Percentiles rank a stretch among this genome's conserved stretches.
phyloP scores from a whole-genome alignment of 768 basidiomycete genomes.

The Pleurotus tuber-regium region DNA sequence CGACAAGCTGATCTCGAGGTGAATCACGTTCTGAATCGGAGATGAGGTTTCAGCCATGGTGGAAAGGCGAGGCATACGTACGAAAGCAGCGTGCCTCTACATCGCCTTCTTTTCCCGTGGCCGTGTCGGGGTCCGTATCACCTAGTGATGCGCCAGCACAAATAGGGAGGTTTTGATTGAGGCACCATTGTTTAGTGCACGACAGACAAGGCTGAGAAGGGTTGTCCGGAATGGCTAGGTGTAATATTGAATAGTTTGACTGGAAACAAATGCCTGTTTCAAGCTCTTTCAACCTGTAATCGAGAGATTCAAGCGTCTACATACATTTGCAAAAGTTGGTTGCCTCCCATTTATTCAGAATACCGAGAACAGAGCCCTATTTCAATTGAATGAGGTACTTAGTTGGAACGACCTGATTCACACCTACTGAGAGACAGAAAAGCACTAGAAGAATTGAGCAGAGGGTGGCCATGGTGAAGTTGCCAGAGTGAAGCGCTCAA shows the following conservation, averaged over 20 bases:
- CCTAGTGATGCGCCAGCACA: slow-evolving; percentile 81
- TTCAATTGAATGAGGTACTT: background rate
- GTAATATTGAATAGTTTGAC: slow-evolving; percentile 83
- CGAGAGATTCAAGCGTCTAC: slow-evolving; percentile 16
- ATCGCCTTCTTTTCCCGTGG: slow-evolving; percentile 93
- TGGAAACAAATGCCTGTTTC: slow-evolving; percentile 84
- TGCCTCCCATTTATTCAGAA: slow-evolving; percentile 81
- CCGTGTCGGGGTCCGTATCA: slow-evolving; percentile 88
- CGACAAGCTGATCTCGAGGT: slow-evolving; percentile 91
- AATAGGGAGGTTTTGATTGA: slow-evolving; percentile 85
- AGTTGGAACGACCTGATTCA: background rate
- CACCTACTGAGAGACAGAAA: background rate
- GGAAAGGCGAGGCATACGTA: slow-evolving; percentile 40
- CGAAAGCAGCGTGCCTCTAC: slow-evolving; percentile 96
- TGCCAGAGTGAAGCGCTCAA: background rate
- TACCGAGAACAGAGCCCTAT: slow-evolving; percentile 34
- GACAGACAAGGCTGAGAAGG: slow-evolving; percentile 89
- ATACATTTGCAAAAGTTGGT: slow-evolving; percentile 88
- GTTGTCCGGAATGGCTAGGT: slow-evolving; percentile 75
- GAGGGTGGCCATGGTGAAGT: slow-evolving; percentile 18
- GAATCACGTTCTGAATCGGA: slow-evolving; percentile 78
- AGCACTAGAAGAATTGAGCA: slow-evolving; percentile 18
- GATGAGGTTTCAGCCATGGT: background rate
- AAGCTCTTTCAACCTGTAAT: slow-evolving; percentile 13
- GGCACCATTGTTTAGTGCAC: slow-evolving; percentile 94